phyloP scores from a whole-genome alignment of 352 stramenopile species.

The Pythium chondricola region DNA sequence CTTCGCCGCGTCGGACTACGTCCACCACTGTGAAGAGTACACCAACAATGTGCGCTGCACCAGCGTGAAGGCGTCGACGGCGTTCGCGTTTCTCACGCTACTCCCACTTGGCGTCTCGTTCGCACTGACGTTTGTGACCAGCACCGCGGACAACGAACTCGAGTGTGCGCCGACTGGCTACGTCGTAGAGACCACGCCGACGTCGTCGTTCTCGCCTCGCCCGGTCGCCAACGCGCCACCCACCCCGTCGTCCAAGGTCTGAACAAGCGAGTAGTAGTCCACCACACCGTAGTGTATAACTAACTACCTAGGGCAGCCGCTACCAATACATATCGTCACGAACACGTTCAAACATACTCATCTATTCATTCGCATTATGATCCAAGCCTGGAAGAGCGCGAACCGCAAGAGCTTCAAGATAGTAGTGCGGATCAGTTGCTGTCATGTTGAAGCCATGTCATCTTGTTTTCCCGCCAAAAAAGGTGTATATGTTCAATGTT shows the following conservation, averaged over 20 bases:
- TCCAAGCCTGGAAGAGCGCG: too few relatives aligned
- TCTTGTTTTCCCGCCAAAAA: too few relatives aligned
- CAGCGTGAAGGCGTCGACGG: slow-evolving; percentile 28
- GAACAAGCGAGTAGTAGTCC: too few relatives aligned
- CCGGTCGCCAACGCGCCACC: not conserved
- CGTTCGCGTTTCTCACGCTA: slow-evolving; percentile 30
- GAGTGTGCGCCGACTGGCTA: slow-evolving; percentile 1
- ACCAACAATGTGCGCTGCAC: slow-evolving; percentile 24
- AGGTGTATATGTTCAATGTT: too few relatives aligned
- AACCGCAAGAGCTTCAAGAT: too few relatives aligned
- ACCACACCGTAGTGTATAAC: too few relatives aligned
- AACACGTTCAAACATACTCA: too few relatives aligned
- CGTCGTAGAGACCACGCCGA: slow-evolving; percentile 15
- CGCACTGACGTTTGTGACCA: slow-evolving; percentile 26
- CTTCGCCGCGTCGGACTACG: slow-evolving; percentile 20
- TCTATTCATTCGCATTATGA: too few relatives aligned
- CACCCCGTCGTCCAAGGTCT: slow-evolving; percentile 22
- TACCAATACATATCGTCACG: too few relatives aligned
- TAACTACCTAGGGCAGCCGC: too few relatives aligned
- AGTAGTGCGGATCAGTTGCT: too few relatives aligned
- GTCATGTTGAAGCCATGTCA: too few relatives aligned
- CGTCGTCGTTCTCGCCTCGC: slow-evolving; percentile 11
- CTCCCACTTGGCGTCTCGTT: slow-evolving; percentile 27
- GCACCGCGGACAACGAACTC: not conserved
- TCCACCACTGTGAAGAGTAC: slow-evolving; percentile 26